Conservation (phyloP, 345 rosid species). For the Eucalyptus sideroxylon region DNA sequence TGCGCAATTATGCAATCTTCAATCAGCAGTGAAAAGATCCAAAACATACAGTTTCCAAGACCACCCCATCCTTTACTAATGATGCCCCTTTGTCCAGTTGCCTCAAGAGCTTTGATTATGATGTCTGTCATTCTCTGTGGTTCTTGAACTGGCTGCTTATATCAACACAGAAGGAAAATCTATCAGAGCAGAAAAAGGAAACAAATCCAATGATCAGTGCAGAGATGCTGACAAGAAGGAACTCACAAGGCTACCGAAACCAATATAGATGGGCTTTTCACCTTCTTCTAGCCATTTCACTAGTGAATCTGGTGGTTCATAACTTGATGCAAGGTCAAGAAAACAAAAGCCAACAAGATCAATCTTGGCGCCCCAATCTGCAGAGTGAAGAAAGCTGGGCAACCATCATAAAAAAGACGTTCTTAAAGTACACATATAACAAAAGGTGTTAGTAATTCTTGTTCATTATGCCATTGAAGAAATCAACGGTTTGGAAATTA, state of each 20-base stretch:
- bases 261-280: constrained; percentile 51
- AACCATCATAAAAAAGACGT: neutral
- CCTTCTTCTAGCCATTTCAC: constrained; percentile 37
- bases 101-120: constrained; percentile 38
- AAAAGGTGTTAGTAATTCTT: neutral
- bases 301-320: constrained; percentile 47
- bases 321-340: constrained; percentile 56
- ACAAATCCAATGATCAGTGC: neutral
- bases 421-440: neutral
- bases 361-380: constrained; percentile 63
- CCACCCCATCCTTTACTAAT: constrained; percentile 74
- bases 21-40: neutral
- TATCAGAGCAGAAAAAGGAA: neutral
- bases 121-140: constrained; percentile 51
- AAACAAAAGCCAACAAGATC: constrained; percentile 68
- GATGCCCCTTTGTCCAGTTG: constrained; percentile 54
- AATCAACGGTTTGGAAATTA: neutral
- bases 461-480: neutral
- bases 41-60: constrained; percentile 42
- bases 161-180: neutral
- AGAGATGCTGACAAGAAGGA: neutral
- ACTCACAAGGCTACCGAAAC: constrained; percentile 75
- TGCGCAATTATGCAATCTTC: neutral
- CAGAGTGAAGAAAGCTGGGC: neutral
- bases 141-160: constrained; percentile 43